Percentiles rank a stretch among this genome's conserved stretches.
Conservation (phyloP, 306 rosid species). For the Biancaea sappan region DNA sequence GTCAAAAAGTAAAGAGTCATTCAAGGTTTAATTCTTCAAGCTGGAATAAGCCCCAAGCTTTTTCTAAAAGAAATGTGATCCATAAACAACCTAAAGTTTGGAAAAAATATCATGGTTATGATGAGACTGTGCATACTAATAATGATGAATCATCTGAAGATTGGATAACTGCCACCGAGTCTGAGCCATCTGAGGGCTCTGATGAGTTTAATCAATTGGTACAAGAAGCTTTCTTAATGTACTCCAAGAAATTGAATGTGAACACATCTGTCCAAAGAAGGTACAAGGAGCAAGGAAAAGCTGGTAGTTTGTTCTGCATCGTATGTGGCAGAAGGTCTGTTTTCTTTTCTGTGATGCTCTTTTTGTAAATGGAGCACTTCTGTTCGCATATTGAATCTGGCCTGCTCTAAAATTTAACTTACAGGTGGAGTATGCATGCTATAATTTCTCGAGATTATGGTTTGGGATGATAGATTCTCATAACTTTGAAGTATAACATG, state of each 20-base stretch:
- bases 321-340: conserved; percentile 96
- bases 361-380: conserved; percentile 48
- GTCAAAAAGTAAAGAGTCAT: conserved; percentile 55
- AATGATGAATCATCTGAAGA: conserved; percentile 65
- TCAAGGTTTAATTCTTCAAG: conserved; percentile 58
- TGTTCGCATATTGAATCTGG: conserved; percentile 49
- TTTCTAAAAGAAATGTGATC: conserved; percentile 54
- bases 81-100: conserved; percentile 64
- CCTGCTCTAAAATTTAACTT: conserved; percentile 43
- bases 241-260: conserved; percentile 75
- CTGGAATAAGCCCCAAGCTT: conserved; percentile 53
- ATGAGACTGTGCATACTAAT: conserved; percentile 47
- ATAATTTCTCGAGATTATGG: conserved; percentile 35
- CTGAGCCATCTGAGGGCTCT: conserved; percentile 71
- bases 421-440: conserved; percentile 37
- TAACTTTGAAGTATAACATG: conserved; percentile 29
- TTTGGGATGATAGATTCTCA: conserved; percentile 29
- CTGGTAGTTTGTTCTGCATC: conserved; percentile 90
- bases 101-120: conserved; percentile 62
- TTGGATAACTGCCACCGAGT: conserved; percentile 49
- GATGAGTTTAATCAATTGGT: conserved; percentile 80
- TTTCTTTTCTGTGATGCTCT: conserved; percentile 58
- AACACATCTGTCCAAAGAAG: conserved; percentile 61
- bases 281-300: conserved; percentile 85
- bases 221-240: conserved; percentile 70